Evolutionary conservation across 2,329 filamentous ascomycete genomes (phyloP), one percentile per base, ranked within the genome.

Genomic region (Neofusicoccum kwambonambiense): DNA sequence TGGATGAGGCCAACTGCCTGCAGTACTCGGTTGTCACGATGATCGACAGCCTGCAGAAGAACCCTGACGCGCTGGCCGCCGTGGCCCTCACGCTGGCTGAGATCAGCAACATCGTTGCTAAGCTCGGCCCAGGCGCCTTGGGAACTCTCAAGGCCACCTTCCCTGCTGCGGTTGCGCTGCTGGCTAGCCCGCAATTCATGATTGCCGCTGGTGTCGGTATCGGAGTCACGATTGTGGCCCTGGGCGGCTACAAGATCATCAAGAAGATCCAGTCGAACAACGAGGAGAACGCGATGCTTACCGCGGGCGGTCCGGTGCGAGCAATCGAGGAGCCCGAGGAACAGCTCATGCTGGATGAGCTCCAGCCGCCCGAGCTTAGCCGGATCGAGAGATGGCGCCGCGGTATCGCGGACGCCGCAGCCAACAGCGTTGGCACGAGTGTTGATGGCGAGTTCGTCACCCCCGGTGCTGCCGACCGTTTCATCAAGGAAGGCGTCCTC

Each of bases 181-280:
- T 99, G 3, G 89, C 92, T 0, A 93, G 90, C 64, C 95, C 95
- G 0, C 92, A 99, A 73, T 99, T 99, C 75, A 86, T 97, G 68
- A 97, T 99, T 71, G 93, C 93, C 3, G 92, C 91, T 0, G 91
- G 93, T 49, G 88, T 97, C 13, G 92, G 91, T 0, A 88, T 97
- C 0, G 95, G 95, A 13, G 89, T 97, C n/a, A 98, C 95, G 0
- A 89, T 98, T 8, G 92, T 99, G 71, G 93, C 95, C 76, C 92
- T 99, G 66, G 95, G 95, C 62, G 94, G 95, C 4, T 98, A 92
- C 86, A 98, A 97, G 80, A 97, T 99, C 76, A 89, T 99, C 79
- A 96, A 97, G 83, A 89, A 88, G 70, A 91, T 98, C 69, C 81
- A 82, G 71, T 80, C 75, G 13, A 78, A 79, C 65, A 79, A 79